Evolutionary conservation across 768 basidiomycete genomes (phyloP).

Genomic region (Lactifluus hygrophoroides): DNA sequence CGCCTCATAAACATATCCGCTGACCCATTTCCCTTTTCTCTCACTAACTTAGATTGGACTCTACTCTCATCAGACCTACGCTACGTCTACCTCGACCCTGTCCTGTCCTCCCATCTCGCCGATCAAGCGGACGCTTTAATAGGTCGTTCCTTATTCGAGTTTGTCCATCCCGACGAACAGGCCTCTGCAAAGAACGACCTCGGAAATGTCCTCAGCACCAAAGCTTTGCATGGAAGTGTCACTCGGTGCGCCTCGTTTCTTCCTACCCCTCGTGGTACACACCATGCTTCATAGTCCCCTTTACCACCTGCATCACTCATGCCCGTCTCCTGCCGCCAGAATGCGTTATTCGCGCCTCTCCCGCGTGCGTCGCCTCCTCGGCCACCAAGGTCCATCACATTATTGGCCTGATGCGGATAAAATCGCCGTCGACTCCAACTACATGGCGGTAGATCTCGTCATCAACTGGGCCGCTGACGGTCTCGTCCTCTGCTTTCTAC

Average conservation of each 20-base stretch:
- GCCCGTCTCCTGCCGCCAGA: constrained; percentile 31
- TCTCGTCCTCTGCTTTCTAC: constrained; percentile 82
- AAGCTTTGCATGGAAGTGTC: constrained; percentile 75
- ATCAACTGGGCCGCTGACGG: constrained; percentile 85
- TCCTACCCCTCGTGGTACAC: constrained; percentile 9
- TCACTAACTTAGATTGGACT: constrained; percentile 56
- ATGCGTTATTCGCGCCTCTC: constrained; percentile 75
- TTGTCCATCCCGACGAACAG: constrained; percentile 82
- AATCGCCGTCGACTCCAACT: constrained; percentile 59
- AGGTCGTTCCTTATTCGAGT: constrained; percentile 62
- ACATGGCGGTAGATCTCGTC: constrained; percentile 83
- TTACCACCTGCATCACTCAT: constrained; percentile 17
- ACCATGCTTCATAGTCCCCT: constrained; percentile 14
- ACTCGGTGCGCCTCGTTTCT: constrained; percentile 45
- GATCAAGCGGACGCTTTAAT: constrained; percentile 61
- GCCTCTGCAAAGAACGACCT: constrained; percentile 67
- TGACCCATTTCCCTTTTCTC: constrained; percentile 22
- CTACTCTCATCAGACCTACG: constrained; percentile 65
- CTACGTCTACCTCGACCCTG: constrained; percentile 81
- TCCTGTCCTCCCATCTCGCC: constrained; percentile 61
- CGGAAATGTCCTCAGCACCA: constrained; percentile 60
- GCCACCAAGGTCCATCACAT: constrained; percentile 46
- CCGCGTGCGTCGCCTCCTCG: constrained; percentile 63
- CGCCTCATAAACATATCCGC: constrained; percentile 20
- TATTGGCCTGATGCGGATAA: constrained; percentile 61